phyloP scores from a whole-genome alignment of 2,329 filamentous ascomycete genomes.

The Neophaeococcomyces aloes region DNA sequence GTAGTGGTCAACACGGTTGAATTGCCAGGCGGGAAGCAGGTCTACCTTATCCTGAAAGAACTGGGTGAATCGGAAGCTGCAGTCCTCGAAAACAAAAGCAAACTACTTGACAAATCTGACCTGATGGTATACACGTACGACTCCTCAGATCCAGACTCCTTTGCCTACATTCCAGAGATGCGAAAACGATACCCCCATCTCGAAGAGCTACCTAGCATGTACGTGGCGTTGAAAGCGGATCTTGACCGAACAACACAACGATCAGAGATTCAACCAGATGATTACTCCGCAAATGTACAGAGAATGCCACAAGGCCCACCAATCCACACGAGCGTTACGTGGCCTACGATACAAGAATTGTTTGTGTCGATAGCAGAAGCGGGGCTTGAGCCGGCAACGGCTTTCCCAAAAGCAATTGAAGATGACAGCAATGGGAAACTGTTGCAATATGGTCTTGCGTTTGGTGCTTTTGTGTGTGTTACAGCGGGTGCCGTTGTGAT shows the following conservation, averaged over 20 bases:
- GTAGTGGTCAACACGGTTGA: slow-evolving; percentile 95
- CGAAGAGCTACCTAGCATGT: slow-evolving; percentile 81
- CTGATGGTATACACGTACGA: slow-evolving; percentile 93
- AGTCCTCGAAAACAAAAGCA: slow-evolving; percentile 81
- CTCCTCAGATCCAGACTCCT: slow-evolving; percentile 91
- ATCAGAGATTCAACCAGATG: slow-evolving; percentile 79
- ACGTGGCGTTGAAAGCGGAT: slow-evolving; percentile 89
- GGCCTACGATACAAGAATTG: slow-evolving; percentile 85
- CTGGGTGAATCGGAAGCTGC: slow-evolving; percentile 81
- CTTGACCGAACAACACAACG: slow-evolving; percentile 94
- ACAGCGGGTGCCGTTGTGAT: slow-evolving; percentile 49
- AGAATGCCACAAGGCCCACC: slow-evolving; percentile 63
- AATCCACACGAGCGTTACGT: slow-evolving; percentile 87
- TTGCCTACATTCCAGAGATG: slow-evolving; percentile 77
- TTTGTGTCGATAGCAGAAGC: slow-evolving; percentile 88
- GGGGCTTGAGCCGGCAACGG: slow-evolving; percentile 77
- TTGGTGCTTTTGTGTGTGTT: slow-evolving; percentile 58
- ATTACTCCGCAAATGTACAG: slow-evolving; percentile 72
- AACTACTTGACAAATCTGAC: slow-evolving; percentile 77
- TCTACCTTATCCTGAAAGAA: slow-evolving; percentile 91
- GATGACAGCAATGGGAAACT: slow-evolving; percentile 53
- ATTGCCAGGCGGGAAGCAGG: slow-evolving; percentile 88
- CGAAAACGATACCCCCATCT: slow-evolving; percentile 70
- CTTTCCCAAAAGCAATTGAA: slow-evolving; percentile 82
- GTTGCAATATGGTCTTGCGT: slow-evolving; percentile 73